These are phyloP conservation scores for Metarhizium robertsii DNA, from an alignment of 2,329 filamentous ascomycete genomes.

Conservation along the genomic window DNA sequence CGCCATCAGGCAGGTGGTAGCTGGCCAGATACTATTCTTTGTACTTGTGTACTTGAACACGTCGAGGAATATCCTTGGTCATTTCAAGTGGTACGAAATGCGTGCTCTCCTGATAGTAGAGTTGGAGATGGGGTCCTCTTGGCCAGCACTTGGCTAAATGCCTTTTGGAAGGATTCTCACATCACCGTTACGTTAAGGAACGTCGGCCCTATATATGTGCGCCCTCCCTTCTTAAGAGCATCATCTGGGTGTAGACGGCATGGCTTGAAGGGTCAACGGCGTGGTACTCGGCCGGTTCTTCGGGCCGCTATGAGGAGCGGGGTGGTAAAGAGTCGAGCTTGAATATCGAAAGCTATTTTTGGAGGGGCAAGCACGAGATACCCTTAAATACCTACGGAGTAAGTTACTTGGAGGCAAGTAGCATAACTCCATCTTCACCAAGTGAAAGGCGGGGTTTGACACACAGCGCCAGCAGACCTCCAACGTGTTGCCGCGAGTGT, in stretches of 20 bases:
- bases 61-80: slow-evolving; percentile 78
- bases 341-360: not conserved
- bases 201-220: slow-evolving; percentile 19
- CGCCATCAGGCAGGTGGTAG: slow-evolving; percentile 62
- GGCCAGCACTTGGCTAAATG: slow-evolving; percentile 61
- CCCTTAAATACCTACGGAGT: slow-evolving; percentile 2
- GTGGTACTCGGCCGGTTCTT: not conserved
- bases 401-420: no score
- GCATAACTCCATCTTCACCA: no score
- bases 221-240: slow-evolving; percentile 23
- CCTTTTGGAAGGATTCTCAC: no score
- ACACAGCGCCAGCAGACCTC: no score
- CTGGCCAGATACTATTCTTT: slow-evolving; percentile 87
- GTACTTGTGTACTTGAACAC: slow-evolving; percentile 97
- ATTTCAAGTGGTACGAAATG: slow-evolving; percentile 83
- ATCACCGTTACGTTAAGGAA: no score
- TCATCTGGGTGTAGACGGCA: slow-evolving; percentile 29
- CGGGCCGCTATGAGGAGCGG: not conserved
- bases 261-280: slow-evolving; percentile 13
- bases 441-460: no score
- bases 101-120: slow-evolving; percentile 92
- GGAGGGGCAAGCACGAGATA: slow-evolving; percentile 19
- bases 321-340: slow-evolving; percentile 11
- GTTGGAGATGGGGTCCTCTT: slow-evolving; percentile 67
- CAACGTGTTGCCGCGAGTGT: no score